Base-by-base conservation (phyloP, 805 yeast genomes). In the Ogataea allantospora region DNA sequence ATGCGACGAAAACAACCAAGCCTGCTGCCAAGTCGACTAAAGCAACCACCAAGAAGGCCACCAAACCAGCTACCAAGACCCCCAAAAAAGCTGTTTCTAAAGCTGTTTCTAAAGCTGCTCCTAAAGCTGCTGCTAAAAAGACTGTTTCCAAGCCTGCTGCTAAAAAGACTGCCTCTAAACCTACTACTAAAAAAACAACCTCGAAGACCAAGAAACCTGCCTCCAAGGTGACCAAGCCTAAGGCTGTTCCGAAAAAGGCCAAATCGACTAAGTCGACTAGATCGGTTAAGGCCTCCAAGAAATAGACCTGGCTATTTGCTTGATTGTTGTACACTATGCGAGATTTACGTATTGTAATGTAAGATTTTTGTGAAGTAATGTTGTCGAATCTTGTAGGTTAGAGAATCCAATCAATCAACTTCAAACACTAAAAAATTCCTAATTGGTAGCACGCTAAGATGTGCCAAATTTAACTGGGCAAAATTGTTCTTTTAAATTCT, bases 121-220 rank as follows among this genome's bases (percentile, higher is more conserved):
- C 25, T 5, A 28, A 28, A 17, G 49, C 63, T 20, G 22, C 32
- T 16, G 32, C 43, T 14, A 53, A 54, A 47, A 54, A 54, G 38
- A 52, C 58, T 23, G 50, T 61, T 13, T 40, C 53, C 30, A 58
- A 57, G 55, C 51, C 57, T 46, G 50, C 57, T 32, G 55, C 60
- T 14, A 55, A 57, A 50, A 60, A 53, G 46, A 50, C 57, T 18
- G 48, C 63, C 12, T 58, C 58, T 40, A 51, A 51, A 42, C 33
- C 43, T n/a, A 44, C 47, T 22, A 19, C 45, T 8, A 38, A 38
- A 43, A 58, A 52, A 41, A 54, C 62, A 23, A 53, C 62, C 27
- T 42, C 60, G 33, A 61, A 44, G 38, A 44, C 20, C 35, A 53
- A 48, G 47, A 53, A 49, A 46, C 17, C 37, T 4, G 27, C 39